Evolutionary conservation across 2,329 filamentous ascomycete species (phyloP), one percentile per base, ranked within the genome.

Genomic region (Lanzia echinophila): DNA sequence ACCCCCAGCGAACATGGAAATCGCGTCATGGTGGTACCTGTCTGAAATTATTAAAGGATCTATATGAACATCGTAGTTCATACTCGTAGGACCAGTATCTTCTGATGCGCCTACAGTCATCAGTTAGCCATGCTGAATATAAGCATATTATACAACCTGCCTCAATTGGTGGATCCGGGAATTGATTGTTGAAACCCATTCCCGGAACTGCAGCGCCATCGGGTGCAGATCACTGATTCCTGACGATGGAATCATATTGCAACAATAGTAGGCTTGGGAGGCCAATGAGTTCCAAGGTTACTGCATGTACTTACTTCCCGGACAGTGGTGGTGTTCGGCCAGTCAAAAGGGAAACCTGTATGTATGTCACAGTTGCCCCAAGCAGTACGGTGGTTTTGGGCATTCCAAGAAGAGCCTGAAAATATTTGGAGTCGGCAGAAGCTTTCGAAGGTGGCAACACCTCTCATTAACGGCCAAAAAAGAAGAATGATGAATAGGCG

Each of bases 1-100:
- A 75, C 51, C 24, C 42, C 47, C 7, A 28, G 0, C 17, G 56
- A 54, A 70, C 45, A 70, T 67, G 2, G 32, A 31, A 3, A 45
- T 50, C 12, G 53, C 45, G 11, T 53, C n/a, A 28, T 41, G 19
- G 13, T 56, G 50, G 39, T 58, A 49, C 46, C 50, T 56, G 24
- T 62, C 60, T 6, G 47, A 48, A 22, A 62, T 22, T 57, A 19
- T 70, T 56, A 12, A 33, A 5, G 73, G 65, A 5, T 83, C 83
- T 0, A 84, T 71, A 59, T 87, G 83, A 34, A 76, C 70, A 54
- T 87, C 82, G 59, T 83, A 84, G 63, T 82, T 54, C 1, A 73
- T 71, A 1, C 75, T 75, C 0, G 79, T 73, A 0, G 82, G 82
- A 0, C 81, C 82, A n/a, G 38, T 53, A 50, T 69, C 67, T 17